Percentiles rank a stretch among this genome's conserved stretches.
These are phyloP conservation scores for Globisporangium cylindrosporum DNA, from an alignment of 352 stramenopile genomes.

Conservation along the genomic window DNA sequence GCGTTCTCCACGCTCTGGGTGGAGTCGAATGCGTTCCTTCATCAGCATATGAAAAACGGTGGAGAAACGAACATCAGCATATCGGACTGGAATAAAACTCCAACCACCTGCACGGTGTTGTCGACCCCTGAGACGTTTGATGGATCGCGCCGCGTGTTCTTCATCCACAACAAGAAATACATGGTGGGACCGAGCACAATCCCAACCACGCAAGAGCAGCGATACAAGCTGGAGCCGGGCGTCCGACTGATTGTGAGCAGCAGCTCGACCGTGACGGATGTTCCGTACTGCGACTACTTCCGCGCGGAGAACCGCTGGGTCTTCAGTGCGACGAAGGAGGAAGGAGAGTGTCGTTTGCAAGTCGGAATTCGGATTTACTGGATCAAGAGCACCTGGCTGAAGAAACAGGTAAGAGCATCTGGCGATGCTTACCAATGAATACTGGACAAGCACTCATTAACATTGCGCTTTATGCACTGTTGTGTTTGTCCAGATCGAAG, in stretches of 20 bases:
- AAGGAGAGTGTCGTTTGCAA: slow-evolving; percentile 40
- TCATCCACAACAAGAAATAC: slow-evolving; percentile 88
- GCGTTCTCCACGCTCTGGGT: slow-evolving; percentile 63
- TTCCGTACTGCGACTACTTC: slow-evolving; percentile 87
- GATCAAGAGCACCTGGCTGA: slow-evolving; percentile 85
- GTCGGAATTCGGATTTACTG: slow-evolving; percentile 74
- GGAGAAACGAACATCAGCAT: slow-evolving; percentile 66
- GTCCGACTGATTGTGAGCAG: slow-evolving; percentile 66
- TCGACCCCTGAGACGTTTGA: slow-evolving; percentile 61
- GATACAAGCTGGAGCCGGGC: slow-evolving; percentile 46
- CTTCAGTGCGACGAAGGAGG: slow-evolving; percentile 55
- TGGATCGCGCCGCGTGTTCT: slow-evolving; percentile 48
- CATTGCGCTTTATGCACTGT: background rate
- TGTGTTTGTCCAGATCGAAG: slow-evolving; percentile 57
- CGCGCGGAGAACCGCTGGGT: slow-evolving; percentile 84
- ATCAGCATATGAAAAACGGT: slow-evolving; percentile 35
- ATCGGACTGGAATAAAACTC: slow-evolving; percentile 40
- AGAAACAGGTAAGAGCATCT: slow-evolving; percentile 66
- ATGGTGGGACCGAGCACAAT: slow-evolving; percentile 81
- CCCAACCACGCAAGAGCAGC: slow-evolving; percentile 67
- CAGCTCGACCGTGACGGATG: slow-evolving; percentile 71
- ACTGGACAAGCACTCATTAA: background rate
- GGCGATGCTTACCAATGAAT: too few species aligned
- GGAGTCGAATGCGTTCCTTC: slow-evolving; percentile 48
- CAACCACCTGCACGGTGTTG: slow-evolving; percentile 52